Conservation (phyloP, 495 filamentous ascomycete species). For the Acidiella bohemica region DNA sequence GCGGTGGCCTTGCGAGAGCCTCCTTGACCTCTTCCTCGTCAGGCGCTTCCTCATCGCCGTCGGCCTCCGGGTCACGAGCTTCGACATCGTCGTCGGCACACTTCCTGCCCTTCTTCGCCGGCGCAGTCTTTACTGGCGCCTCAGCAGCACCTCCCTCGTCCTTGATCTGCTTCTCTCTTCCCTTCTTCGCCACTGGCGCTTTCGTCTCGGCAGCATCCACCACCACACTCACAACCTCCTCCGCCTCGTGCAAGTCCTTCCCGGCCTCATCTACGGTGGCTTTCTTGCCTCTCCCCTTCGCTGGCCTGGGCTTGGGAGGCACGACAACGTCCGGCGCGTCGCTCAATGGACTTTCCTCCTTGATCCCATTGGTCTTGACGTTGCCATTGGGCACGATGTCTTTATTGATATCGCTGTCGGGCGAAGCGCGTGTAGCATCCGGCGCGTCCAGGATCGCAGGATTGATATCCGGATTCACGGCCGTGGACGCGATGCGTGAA, state of each 20-base stretch:
- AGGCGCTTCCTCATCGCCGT: constrained; percentile 28
- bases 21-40: constrained; percentile 33
- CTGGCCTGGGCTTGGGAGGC: constrained; percentile 9
- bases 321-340: constrained; percentile 19
- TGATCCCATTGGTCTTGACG: constrained; percentile 8
- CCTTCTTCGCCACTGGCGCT: constrained; percentile 1
- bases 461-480: constrained; percentile 31
- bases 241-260: neutral
- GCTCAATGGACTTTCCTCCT: constrained; percentile 18
- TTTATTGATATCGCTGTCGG: constrained; percentile 28
- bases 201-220: constrained; percentile 5
- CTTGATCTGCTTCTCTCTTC: constrained; percentile 13
- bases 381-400: constrained; percentile 26
- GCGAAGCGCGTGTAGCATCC: constrained; percentile 32
- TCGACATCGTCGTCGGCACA: constrained; percentile 12
- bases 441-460: constrained; percentile 33
- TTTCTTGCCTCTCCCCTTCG: constrained; percentile 9
- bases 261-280: neutral
- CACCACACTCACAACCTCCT: constrained; percentile 4
- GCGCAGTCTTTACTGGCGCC: constrained; percentile 17
- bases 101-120: constrained; percentile 23
- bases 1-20: constrained; percentile 46
- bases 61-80: constrained; percentile 27
- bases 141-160: constrained; percentile 21
- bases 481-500: constrained; percentile 3